phyloP scores from a whole-genome alignment of 2,329 filamentous ascomycete genomes.

The Blastomyces emzantsi region DNA sequence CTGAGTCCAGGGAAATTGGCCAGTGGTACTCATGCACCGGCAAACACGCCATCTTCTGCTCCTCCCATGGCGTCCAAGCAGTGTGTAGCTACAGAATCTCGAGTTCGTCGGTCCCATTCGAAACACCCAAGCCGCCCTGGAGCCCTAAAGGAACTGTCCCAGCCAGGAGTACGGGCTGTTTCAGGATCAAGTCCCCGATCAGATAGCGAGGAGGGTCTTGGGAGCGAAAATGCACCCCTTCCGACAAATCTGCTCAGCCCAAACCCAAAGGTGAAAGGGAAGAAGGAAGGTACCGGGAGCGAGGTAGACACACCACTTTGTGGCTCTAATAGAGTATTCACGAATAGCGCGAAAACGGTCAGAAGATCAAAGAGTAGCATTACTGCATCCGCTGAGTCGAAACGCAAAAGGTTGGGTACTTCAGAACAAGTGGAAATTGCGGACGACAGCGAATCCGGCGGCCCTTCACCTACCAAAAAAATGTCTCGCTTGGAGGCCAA shows the following conservation, averaged over 20 bases:
- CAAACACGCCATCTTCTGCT: constrained; percentile 24
- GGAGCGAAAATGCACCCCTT: constrained; percentile 17
- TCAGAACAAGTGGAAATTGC: constrained; percentile 6
- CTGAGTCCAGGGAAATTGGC: constrained; percentile 28
- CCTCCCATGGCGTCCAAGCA: constrained; percentile 20
- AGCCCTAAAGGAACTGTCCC: constrained; percentile 24
- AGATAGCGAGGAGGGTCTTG: constrained; percentile 15
- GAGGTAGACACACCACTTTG: constrained; percentile 5
- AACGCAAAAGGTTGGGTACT: constrained; percentile 20
- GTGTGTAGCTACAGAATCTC: constrained; percentile 25
- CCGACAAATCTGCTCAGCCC: constrained; percentile 27
- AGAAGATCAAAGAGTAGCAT: neutral
- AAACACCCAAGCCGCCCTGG: constrained; percentile 18
- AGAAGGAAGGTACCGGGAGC: constrained; percentile 24
- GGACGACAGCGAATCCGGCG: constrained; percentile 4
- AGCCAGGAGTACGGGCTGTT: constrained; percentile 24
- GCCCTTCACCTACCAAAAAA: constrained; percentile 18
- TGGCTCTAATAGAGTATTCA: neutral
- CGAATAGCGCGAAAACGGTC: constrained; percentile 1
- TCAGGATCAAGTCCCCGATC: constrained; percentile 28
- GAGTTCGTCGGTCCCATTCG: constrained; percentile 22
- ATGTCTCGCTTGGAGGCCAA: constrained; percentile 16
- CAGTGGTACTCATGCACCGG: constrained; percentile 25
- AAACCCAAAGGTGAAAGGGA: constrained; percentile 25
- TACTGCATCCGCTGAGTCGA: constrained; percentile 19